Conservation (phyloP, 805 yeast species). For the Jamesozyma rosinii region DNA sequence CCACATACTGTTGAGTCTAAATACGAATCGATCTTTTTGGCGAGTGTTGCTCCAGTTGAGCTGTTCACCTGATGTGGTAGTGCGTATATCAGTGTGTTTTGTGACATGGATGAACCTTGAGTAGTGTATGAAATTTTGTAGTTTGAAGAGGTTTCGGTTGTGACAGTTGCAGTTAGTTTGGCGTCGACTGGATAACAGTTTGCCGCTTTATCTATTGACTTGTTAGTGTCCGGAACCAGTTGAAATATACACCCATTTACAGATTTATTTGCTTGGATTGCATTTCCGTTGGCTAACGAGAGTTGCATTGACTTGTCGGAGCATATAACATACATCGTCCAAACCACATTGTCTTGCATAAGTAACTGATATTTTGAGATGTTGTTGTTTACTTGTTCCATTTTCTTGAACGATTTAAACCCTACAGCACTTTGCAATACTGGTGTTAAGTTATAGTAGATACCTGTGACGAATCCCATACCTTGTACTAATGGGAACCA, state of each 20-base stretch:
- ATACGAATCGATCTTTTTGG: conserved; percentile 10
- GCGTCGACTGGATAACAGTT: conserved; percentile 51
- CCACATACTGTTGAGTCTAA: conserved; percentile 47
- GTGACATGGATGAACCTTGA: conserved; percentile 39
- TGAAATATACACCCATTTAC: conserved; percentile 48
- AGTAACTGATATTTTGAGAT: conserved; percentile 41
- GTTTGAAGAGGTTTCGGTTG: conserved; percentile 21
- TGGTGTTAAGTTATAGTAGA: conserved; percentile 47
- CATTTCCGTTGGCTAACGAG: conserved; percentile 11
- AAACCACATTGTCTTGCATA: conserved; percentile 44
- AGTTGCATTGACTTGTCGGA: conserved; percentile 3
- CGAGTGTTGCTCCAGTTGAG: conserved; percentile 30
- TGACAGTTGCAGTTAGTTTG: conserved; percentile 35
- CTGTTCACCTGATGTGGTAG: conserved; percentile 56
- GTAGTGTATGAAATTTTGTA: conserved; percentile 39
- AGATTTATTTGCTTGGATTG: conserved; percentile 12
- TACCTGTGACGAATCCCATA: conserved; percentile 67
- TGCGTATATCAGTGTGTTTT: conserved; percentile 45
- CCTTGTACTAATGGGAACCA: conserved; percentile 68
- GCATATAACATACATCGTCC: conserved; percentile 25
- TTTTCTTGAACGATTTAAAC: conserved; percentile 29
- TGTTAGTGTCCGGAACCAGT: conserved; percentile 41
- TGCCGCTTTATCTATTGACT: conserved; percentile 48
- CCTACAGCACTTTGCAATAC: conserved; percentile 57
- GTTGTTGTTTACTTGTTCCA: not conserved